phyloP scores from a whole-genome alignment of 2,329 filamentous ascomycete species.

The Aplosporella prunicola region DNA sequence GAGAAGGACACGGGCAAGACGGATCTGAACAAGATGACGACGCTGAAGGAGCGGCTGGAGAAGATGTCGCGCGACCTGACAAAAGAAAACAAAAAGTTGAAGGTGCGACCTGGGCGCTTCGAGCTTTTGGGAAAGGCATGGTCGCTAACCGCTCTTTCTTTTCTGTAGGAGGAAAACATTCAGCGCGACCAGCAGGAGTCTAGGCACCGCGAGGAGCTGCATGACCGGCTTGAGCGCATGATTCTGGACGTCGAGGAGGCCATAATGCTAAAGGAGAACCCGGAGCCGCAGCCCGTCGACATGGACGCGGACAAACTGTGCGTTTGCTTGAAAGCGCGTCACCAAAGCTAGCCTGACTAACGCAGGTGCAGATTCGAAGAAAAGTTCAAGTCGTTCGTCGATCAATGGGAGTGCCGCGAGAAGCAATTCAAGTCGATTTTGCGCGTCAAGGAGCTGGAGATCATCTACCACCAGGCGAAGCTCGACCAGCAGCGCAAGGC shows the following conservation, averaged over 20 bases:
- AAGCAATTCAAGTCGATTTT: constrained; percentile 87
- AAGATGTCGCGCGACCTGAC: constrained; percentile 92
- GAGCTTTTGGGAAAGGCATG: background rate
- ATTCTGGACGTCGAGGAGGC: constrained; percentile 80
- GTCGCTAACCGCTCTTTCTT: constrained; percentile 12
- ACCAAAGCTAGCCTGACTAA: background rate
- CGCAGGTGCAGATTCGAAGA: constrained; percentile 44
- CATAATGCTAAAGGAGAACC: constrained; percentile 73
- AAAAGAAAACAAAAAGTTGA: constrained; percentile 96
- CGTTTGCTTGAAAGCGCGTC: constrained; percentile 24
- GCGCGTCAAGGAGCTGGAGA: constrained; percentile 89
- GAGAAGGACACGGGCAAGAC: constrained; percentile 85
- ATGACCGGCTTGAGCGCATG: constrained; percentile 72
- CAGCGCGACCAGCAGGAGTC: constrained; percentile 82
- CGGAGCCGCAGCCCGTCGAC: constrained; percentile 61
- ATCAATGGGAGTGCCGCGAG: constrained; percentile 93
- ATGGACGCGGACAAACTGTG: constrained; percentile 86
- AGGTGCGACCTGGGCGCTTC: constrained; percentile 48
- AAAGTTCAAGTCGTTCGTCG: constrained; percentile 89
- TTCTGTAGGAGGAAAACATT: constrained; percentile 65
- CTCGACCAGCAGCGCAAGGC: constrained; percentile 84
- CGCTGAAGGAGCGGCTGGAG: constrained; percentile 91
- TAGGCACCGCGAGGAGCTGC: constrained; percentile 70
- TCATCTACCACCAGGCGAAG: constrained; percentile 81
- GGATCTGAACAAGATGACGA: constrained; percentile 81